Percentiles rank a stretch among this genome's conserved stretches.
Evolutionary conservation across 2,329 filamentous ascomycete genomes (phyloP).

Genomic region (Xenoacremonium recifei): DNA sequence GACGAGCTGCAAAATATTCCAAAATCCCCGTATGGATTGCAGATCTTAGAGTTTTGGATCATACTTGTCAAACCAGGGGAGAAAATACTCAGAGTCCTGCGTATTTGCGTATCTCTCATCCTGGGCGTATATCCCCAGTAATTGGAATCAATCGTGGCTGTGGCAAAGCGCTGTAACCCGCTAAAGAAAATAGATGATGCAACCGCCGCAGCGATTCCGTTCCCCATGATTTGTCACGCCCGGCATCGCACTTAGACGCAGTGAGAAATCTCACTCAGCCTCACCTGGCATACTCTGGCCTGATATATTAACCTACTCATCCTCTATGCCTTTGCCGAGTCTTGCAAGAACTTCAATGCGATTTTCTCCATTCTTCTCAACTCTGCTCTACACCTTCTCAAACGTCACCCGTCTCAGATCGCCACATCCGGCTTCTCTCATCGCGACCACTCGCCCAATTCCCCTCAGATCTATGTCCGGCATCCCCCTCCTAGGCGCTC

Average conservation of each 20-base stretch:
- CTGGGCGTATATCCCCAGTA: too few species aligned
- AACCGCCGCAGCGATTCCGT: constrained; percentile 8
- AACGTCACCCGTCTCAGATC: constrained; percentile 39
- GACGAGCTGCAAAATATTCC: too few species aligned
- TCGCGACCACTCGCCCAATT: constrained; percentile 23
- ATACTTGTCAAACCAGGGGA: too few species aligned
- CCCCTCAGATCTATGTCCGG: constrained; percentile 63
- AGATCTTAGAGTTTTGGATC: too few species aligned
- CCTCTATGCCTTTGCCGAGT: too few species aligned
- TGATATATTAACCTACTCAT: constrained; percentile 1
- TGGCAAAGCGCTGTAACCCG: background rate
- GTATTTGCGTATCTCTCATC: too few species aligned
- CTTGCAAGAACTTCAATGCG: too few species aligned
- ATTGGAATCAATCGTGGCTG: background rate
- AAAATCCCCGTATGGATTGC: too few species aligned
- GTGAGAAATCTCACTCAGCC: background rate
- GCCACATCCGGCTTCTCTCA: constrained; percentile 18
- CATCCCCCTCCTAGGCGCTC: constrained; percentile 73
- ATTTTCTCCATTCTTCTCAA: constrained; percentile 47
- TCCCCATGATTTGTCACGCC: too few species aligned
- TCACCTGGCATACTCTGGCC: background rate
- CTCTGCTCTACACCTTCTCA: constrained; percentile 47
- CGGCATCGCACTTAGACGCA: background rate
- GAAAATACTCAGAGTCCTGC: too few species aligned
- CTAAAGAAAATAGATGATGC: constrained; percentile 22